A percentile compares a stretch with the other conserved stretches of the same genome.
Conservation (phyloP, 2,329 filamentous ascomycete genomes). For the Zelopaecilomyces penicillatus region DNA sequence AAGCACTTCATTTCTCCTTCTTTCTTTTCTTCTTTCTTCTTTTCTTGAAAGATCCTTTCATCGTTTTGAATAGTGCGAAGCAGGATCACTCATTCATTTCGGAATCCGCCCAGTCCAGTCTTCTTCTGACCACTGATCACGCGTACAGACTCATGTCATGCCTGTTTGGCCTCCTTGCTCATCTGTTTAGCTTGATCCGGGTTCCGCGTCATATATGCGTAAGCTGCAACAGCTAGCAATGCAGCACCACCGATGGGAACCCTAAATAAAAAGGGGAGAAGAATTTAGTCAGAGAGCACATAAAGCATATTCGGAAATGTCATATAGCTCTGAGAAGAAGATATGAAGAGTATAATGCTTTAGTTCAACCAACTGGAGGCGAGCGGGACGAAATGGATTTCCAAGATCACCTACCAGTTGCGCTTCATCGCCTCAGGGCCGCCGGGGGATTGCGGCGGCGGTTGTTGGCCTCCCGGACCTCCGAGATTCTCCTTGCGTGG, state of each 20-base stretch:
- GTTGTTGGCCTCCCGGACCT: conserved; percentile 26
- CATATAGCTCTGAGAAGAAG: background rate
- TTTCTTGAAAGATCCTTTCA: background rate
- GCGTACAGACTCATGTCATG: conserved; percentile 14
- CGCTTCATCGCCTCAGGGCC: conserved; percentile 21
- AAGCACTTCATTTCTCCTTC: too few species aligned
- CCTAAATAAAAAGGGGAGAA: conserved; percentile 12
- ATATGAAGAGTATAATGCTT: background rate
- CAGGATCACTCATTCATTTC: conserved; percentile 15
- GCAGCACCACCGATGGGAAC: conserved; percentile 20
- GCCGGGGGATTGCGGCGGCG: conserved; percentile 17
- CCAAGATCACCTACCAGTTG: conserved; percentile 21
- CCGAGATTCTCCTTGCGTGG: conserved; percentile 19
- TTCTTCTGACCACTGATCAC: conserved; percentile 24
- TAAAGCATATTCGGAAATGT: background rate
- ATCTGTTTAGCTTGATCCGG: conserved; percentile 7
- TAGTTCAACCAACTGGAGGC: background rate
- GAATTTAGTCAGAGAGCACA: too few species aligned
- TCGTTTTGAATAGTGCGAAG: background rate
- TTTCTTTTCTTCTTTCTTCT: background rate
- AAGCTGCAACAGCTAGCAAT: conserved; percentile 16
- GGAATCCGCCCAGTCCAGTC: conserved; percentile 21
- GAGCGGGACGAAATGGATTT: background rate
- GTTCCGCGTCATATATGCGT: conserved; percentile 20
- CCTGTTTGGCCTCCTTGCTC: conserved; percentile 6